Base-by-base conservation (phyloP, 495 filamentous ascomycete species). In the Xylaria grammica region DNA sequence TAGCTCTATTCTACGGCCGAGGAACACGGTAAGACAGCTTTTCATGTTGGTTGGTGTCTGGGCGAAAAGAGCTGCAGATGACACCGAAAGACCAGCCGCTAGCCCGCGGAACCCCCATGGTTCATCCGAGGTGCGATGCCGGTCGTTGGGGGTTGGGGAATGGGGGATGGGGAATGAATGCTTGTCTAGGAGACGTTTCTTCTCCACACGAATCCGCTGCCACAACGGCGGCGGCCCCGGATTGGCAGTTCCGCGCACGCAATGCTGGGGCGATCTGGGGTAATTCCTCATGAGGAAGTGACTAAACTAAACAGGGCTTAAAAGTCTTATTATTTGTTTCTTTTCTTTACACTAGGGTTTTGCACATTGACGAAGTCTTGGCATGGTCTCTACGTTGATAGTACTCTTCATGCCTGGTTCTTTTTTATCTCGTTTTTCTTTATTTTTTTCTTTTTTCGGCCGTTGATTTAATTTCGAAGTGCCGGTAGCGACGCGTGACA, bases 121-220 rank as follows among this genome's bases (percentile, higher is more conserved):
- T 15, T 49, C 38, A 48, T 30, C 56, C 56, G 56, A 48, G 40
- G 27, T 34, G 42, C 20, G 42, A 32, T 48, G 17, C 42, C 42
- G 29, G 29, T 36, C 17, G 57, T 49, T 36, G 42, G 26, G 38
- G 29, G n/a, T 22, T 32, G n/a, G 26, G 27, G 0, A 24, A 24
- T 36, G 24, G 10, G 40, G 26, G 3, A 4, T 44, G 15, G 6
- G 24, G 2, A 17, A 2, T 5, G n/a, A 5, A 11, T 26, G n/a
- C 5, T n/a, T 3, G 17, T 5, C 34, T 11, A 19, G n/a, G 51
- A 0, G 46, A 26, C 10, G 1, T 38, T 24, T 15, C 15, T 22
- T 57, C 54, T 57, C 54, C 54, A 24, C 54, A 57, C 13, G 38
- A 22, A 29, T 5, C 8, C 24, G 13, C 24, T 17, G 17, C 34